Evolutionary conservation across 1,139 yeast species (phyloP), one percentile per base, ranked within the genome.

Genomic region (Pichia sp.): DNA sequence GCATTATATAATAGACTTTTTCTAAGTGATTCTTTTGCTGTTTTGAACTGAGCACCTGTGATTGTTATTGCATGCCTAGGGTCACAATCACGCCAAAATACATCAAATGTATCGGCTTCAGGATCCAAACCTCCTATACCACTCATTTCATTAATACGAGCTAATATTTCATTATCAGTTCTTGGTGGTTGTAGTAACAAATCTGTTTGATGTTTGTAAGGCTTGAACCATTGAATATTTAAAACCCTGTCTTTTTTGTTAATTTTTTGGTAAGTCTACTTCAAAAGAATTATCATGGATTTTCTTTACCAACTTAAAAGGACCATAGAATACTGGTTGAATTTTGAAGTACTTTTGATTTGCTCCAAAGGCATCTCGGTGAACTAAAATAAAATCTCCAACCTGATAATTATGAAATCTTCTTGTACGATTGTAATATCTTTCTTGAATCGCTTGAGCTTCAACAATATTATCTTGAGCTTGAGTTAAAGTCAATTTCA

Each of bases 171-270:
- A 3, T 4, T 11, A 28, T 37, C 28, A 5, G 39, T 30, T 29
- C 22, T 24, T 24, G 26, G 29, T 4, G 12, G 34, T 11, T 20
- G 37, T 16, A 5, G 4, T 24, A 24, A 4, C 24, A 30, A 30
- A 23, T 24, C 20, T 23, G 22, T 12, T 5, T 12, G 34, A 16
- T 9, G 16, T 8, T 37, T n/a, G 20, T 20, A 38, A 6, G n/a
- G 23, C 31, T 38, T 38, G 9, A 38, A 38, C 35, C 30, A 38
- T 11, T 38, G 23, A 9, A 38, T 22, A 31, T 38, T 30, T 9
- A 38, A 25, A 4, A 31, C 20, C 4, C 35, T 24, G 12, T 38
- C 35, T 31, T 32, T 30, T 11, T 28, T 36, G 31, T 31, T 25
- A 5, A 16, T 30, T 16, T 3, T 31, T n/a, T n/a, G 33, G 32